A percentile compares a stretch with the other conserved stretches of the same genome.
Conservation (phyloP, 371 early-diverging fungal species). For the Neoconidiobolus thromboides region DNA sequence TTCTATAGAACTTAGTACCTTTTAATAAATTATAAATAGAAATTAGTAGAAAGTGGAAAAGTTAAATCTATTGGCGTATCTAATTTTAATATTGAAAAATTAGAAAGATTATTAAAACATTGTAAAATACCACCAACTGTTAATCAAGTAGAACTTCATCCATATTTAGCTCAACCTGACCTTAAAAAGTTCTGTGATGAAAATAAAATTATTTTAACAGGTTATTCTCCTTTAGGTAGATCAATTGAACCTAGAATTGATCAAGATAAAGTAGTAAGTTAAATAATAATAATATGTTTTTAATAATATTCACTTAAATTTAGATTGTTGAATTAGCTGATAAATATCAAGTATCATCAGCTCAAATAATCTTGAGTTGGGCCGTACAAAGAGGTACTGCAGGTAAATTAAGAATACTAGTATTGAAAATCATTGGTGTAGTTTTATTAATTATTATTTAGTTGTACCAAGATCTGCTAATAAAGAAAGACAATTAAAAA, state of each 20-base stretch:
- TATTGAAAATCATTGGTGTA: neutral
- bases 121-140: constrained; percentile 62
- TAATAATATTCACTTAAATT: neutral
- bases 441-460: neutral
- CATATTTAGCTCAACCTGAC: constrained; percentile 58
- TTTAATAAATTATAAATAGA: constrained; percentile 61
- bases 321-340: constrained; percentile 30
- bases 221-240: constrained; percentile 57
- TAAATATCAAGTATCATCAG: constrained; percentile 42
- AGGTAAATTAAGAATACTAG: constrained; percentile 8
- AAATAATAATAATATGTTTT: neutral
- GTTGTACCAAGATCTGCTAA: constrained; percentile 3
- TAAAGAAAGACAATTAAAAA: neutral
- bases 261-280: neutral
- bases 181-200: constrained; percentile 45
- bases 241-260: neutral
- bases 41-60: constrained; percentile 26
- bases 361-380: constrained; percentile 59
- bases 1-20: constrained; percentile 19
- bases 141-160: constrained; percentile 81
- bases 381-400: constrained; percentile 40
- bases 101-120: constrained; percentile 38
- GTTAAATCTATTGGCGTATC: constrained; percentile 41
- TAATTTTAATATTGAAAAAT: constrained; percentile 39
- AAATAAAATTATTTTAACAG: constrained; percentile 50